Percentiles rank a stretch among this genome's conserved stretches.
phyloP scores from a whole-genome alignment of 1,284 basidiomycete genomes.

The Puccinia hordei region DNA sequence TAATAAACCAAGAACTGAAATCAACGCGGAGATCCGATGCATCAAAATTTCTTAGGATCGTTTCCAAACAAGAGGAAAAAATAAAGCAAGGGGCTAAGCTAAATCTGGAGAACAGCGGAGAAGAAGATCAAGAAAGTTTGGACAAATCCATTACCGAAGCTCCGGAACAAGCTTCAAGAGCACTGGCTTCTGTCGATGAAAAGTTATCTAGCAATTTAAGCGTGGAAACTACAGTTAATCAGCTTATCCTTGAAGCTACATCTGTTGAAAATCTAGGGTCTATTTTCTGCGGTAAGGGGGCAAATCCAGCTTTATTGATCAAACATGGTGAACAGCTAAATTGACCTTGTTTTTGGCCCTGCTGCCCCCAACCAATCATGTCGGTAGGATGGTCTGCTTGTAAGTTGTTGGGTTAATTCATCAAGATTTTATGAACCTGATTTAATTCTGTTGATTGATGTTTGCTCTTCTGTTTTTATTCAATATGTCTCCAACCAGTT shows the following conservation, averaged over 20 bases:
- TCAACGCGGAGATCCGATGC: background rate
- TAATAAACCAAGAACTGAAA: slow-evolving; percentile 53
- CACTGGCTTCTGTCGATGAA: slow-evolving; percentile 72
- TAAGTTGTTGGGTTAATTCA: slow-evolving; percentile 15
- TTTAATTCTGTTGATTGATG: background rate
- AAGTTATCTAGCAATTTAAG: slow-evolving; percentile 84
- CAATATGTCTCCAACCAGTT: background rate
- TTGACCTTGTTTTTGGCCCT: background rate
- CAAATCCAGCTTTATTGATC: background rate
- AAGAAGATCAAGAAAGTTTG: slow-evolving; percentile 44
- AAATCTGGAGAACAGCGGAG: slow-evolving; percentile 13
- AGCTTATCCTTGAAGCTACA: slow-evolving; percentile 85
- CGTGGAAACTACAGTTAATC: slow-evolving; percentile 89
- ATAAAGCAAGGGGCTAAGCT: slow-evolving; percentile 36
- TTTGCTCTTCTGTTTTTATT: background rate
- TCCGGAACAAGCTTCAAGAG: slow-evolving; percentile 82
- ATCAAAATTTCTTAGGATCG: slow-evolving; percentile 52
- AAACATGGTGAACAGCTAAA: background rate
- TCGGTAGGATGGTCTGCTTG: slow-evolving; percentile 41
- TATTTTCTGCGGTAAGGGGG: slow-evolving; percentile 65
- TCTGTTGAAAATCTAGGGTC: slow-evolving; percentile 74
- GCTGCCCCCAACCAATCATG: background rate
- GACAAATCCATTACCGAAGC: slow-evolving; percentile 54
- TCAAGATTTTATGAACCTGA: background rate
- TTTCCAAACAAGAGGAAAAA: slow-evolving; percentile 53